Percentiles rank a stretch among this genome's conserved stretches.
Conservation (phyloP, 345 rosid genomes). For the Aurinia saxatilis region DNA sequence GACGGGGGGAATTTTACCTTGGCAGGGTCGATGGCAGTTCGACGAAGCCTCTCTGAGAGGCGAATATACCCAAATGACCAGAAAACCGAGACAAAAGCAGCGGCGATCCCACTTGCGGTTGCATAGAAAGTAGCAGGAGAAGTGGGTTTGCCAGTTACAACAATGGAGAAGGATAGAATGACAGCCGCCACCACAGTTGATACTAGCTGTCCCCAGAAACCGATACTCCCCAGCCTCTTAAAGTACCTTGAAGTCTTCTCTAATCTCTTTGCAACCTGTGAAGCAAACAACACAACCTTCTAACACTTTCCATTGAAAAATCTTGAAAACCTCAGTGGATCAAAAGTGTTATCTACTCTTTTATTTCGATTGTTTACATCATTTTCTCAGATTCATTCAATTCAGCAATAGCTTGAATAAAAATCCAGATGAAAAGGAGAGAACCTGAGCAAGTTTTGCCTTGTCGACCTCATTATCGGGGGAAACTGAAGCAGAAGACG, state of each 20-base stretch:
- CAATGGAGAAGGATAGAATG: conserved; percentile 80
- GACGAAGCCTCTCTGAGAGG: conserved; percentile 75
- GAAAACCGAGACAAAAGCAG: conserved; percentile 81
- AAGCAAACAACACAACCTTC: not conserved
- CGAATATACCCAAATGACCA: conserved; percentile 95
- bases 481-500: conserved; percentile 36
- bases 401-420: no score
- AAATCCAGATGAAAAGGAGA: not conserved
- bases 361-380: not conserved
- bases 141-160: conserved; percentile 68
- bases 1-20: conserved; percentile 41
- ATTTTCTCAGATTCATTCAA: no score
- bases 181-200: conserved; percentile 82
- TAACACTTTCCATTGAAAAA: no score
- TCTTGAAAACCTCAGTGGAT: not conserved
- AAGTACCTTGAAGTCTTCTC: conserved; percentile 88
- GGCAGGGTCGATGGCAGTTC: conserved; percentile 73
- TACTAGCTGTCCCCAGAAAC: conserved; percentile 95
- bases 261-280: conserved; percentile 86
- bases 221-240: conserved; percentile 80
- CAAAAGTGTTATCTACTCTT: not conserved
- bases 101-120: conserved; percentile 84
- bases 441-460: conserved; percentile 75
- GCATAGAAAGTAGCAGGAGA: conserved; percentile 85
- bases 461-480: conserved; percentile 43